Base-by-base conservation (phyloP, 352 stramenopile genomes). In the Phytophthora citrophthora region DNA sequence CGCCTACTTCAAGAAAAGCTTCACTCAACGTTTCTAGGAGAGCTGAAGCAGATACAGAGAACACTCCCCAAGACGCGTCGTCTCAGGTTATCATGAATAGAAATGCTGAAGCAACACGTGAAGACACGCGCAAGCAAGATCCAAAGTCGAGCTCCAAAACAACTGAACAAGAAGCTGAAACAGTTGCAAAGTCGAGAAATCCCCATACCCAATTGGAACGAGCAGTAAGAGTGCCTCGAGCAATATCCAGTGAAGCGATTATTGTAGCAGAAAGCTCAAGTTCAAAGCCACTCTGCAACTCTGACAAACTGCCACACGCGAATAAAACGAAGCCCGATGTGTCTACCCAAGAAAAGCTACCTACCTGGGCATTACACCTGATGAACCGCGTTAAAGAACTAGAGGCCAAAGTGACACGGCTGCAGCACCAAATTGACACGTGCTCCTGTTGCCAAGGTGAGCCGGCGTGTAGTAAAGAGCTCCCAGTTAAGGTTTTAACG, bases 331-430 rank as follows among this genome's bases (percentile, higher is more conserved):
- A 45, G 41, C 0, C 16, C 20, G 31, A 36, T 15, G 12, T 23
- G 15, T n/a, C 26, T 29, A 40, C 24, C 4, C 20, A 40, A 50
- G 61, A 58, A 34, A 45, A 55, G 13, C 31, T 56, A 39, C 61
- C 61, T 41, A 54, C 13, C 8, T 68, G 61, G 61, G 54, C 45
- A 16, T 36, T 47, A 8, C 34, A 41, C 1, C 27, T 64, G 15
- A 43, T 68, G 12, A 24, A 12, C 15, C 49, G 34, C 2, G 38
- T 68, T 11, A 4, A 58, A 18, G 40, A 58, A 43, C 53, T 68
- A 5, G 53, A 68, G 18, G 12, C 44, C 4, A 56, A 49, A 53
- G 53, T 68, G n/a, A 43, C 20, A 15, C 15, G 41, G 7, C 38
- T 68, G 23, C 52, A 68, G 24, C 45, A 13, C 46, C 7, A 54